Evolutionary conservation across 495 filamentous ascomycete species (phyloP).

Genomic region (Glutinoglossum americanum): DNA sequence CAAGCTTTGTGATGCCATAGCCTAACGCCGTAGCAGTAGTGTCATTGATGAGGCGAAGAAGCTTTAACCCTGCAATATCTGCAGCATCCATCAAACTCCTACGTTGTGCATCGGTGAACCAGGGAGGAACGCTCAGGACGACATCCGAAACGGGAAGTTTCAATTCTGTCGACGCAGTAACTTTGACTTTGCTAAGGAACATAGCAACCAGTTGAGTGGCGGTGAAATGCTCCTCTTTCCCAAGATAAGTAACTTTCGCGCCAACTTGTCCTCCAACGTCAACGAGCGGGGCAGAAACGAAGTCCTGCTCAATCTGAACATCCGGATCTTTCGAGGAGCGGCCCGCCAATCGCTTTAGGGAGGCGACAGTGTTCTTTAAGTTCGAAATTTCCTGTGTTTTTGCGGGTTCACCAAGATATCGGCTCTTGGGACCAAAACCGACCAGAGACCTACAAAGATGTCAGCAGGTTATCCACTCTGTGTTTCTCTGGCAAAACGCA

Average conservation of each 20-base stretch:
- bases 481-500: conserved; percentile 28
- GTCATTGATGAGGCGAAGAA: conserved; percentile 90
- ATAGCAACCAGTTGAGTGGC: conserved; percentile 82
- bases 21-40: conserved; percentile 91
- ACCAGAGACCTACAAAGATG: conserved; percentile 52
- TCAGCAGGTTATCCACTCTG: background rate
- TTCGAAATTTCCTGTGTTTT: conserved; percentile 99
- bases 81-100: conserved; percentile 75
- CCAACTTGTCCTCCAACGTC: conserved; percentile 88
- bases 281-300: conserved; percentile 65
- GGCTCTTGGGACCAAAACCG: conserved; percentile 78
- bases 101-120: conserved; percentile 93
- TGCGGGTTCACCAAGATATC: conserved; percentile 82
- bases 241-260: conserved; percentile 82
- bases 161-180: conserved; percentile 67
- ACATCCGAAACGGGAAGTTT: conserved; percentile 87
- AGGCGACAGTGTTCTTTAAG: conserved; percentile 92
- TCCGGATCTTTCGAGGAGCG: conserved; percentile 76
- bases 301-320: conserved; percentile 76
- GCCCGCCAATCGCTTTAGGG: conserved; percentile 78
- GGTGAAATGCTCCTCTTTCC: conserved; percentile 83
- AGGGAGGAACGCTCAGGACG: conserved; percentile 82
- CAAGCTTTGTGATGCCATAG: conserved; percentile 92
- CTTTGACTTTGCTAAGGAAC: conserved; percentile 86
- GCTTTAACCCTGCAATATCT: conserved; percentile 84